Evolutionary conservation across 441 rosid genomes (phyloP).

Genomic region (Erysimum pusillum): DNA sequence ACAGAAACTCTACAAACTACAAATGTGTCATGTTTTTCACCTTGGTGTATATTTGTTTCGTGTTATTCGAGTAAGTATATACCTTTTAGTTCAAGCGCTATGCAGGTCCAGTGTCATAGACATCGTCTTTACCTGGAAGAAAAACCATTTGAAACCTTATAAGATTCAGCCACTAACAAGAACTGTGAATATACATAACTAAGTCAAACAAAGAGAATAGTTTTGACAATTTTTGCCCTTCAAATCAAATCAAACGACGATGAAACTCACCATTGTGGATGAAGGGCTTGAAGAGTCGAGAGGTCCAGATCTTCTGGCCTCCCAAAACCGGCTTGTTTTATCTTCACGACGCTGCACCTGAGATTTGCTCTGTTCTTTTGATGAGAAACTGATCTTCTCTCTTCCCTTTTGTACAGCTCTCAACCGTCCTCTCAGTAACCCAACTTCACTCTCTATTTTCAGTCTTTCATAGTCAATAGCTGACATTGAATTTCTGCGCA

Average conservation of each 20-base stretch:
- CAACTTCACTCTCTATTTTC: slow-evolving; percentile 81
- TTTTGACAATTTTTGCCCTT: neutral
- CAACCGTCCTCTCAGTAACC: slow-evolving; percentile 70
- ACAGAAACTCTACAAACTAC: slow-evolving; percentile 3
- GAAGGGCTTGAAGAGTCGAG: slow-evolving; percentile 34
- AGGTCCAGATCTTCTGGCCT: slow-evolving; percentile 11
- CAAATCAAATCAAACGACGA: neutral
- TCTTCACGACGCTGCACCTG: slow-evolving; percentile 26
- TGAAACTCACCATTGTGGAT: slow-evolving; percentile 37
- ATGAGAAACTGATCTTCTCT: slow-evolving; percentile 57
- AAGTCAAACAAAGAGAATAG: neutral
- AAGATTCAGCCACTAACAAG: neutral
- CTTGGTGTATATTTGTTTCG: slow-evolving; percentile 12
- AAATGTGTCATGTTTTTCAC: neutral
- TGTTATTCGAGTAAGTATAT: slow-evolving; percentile 4
- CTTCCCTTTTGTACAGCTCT: slow-evolving; percentile 67
- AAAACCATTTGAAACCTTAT: slow-evolving; percentile 2
- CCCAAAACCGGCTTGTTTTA: slow-evolving; percentile 35
- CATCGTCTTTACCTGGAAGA: slow-evolving; percentile 35
- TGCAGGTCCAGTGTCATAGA: slow-evolving; percentile 42
- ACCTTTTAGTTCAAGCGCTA: slow-evolving; percentile 42
- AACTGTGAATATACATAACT: neutral
- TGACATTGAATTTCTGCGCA: slow-evolving; percentile 82
- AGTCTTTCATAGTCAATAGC: slow-evolving; percentile 72
- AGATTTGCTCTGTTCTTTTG: slow-evolving; percentile 32